Evolutionary conservation across 2,329 filamentous ascomycete genomes (phyloP).

Genomic region (Exophiala alcalophila): DNA sequence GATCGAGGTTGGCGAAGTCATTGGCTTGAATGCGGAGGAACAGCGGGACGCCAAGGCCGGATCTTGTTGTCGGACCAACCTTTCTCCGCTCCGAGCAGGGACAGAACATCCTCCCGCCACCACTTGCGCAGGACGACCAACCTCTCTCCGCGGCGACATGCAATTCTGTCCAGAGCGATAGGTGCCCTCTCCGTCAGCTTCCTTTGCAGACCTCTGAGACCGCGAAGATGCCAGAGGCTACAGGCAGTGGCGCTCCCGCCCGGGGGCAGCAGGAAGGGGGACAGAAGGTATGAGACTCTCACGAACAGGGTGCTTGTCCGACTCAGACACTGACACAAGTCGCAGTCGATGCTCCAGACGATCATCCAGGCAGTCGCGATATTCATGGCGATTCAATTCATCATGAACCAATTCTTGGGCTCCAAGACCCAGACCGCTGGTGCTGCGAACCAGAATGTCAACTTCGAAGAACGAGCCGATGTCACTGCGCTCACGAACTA

Average conservation of each 20-base stretch:
- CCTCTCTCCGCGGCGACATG: no score
- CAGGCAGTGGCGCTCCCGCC: conserved; percentile 17
- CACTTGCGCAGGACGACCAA: no score
- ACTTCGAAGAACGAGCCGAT: conserved; percentile 64
- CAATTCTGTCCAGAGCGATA: no score
- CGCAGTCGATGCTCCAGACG: conserved; percentile 43
- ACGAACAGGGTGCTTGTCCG: background rate
- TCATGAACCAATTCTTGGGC: conserved; percentile 55
- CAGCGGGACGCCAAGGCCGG: no score
- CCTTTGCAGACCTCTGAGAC: background rate
- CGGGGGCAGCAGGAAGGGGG: conserved; percentile 15
- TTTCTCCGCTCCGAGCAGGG: no score
- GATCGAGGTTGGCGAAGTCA: conserved; percentile 5
- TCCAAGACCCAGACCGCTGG: conserved; percentile 30
- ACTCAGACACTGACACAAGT: conserved; percentile 16
- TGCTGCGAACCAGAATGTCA: conserved; percentile 49
- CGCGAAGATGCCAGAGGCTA: conserved; percentile 24
- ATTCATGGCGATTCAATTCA: conserved; percentile 58
- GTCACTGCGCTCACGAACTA: conserved; percentile 57
- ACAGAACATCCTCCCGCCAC: no score
- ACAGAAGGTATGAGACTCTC: conserved; percentile 16
- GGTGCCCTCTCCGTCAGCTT: background rate
- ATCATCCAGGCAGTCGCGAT: conserved; percentile 57
- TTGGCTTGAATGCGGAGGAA: no score
- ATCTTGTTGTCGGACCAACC: no score